Evolutionary conservation across 805 yeast genomes (phyloP).

Genomic region (Metschnikowia cubensis): DNA sequence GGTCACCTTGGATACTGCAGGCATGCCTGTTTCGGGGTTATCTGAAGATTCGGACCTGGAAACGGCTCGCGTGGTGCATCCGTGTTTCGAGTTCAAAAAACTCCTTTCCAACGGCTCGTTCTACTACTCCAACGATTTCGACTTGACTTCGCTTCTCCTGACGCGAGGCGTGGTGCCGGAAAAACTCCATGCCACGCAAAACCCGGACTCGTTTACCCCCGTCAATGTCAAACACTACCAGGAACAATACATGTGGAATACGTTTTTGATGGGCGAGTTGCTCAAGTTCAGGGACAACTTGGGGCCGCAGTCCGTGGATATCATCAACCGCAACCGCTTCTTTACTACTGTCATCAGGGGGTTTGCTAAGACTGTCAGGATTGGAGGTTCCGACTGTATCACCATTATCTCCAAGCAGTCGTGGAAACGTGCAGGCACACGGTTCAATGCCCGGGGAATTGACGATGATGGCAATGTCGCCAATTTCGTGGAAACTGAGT

Average conservation of each 20-base stretch:
- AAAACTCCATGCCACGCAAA: constrained; percentile 9
- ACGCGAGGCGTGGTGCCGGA: constrained; percentile 54
- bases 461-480: constrained; percentile 22
- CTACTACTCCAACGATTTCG: constrained; percentile 88
- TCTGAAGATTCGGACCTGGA: constrained; percentile 24
- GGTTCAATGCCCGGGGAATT: constrained; percentile 21
- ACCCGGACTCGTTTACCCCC: constrained; percentile 6
- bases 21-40: constrained; percentile 46
- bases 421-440: constrained; percentile 53
- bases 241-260: constrained; percentile 95
- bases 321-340: constrained; percentile 73
- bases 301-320: constrained; percentile 53
- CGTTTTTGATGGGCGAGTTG: constrained; percentile 82
- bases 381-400: constrained; percentile 44
- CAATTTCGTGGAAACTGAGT: constrained; percentile 54
- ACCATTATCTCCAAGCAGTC: constrained; percentile 90
- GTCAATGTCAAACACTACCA: constrained; percentile 46
- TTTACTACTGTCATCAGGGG: constrained; percentile 93
- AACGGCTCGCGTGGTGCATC: constrained; percentile 47
- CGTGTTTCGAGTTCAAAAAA: constrained; percentile 77
- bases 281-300: constrained; percentile 68
- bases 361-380: constrained; percentile 73
- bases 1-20: constrained; percentile 61
- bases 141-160: constrained; percentile 83
- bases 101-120: constrained; percentile 83